These are phyloP conservation scores for Aspergillus cavernicola DNA, from an alignment of 495 filamentous ascomycete species.

Conservation along the genomic window DNA sequence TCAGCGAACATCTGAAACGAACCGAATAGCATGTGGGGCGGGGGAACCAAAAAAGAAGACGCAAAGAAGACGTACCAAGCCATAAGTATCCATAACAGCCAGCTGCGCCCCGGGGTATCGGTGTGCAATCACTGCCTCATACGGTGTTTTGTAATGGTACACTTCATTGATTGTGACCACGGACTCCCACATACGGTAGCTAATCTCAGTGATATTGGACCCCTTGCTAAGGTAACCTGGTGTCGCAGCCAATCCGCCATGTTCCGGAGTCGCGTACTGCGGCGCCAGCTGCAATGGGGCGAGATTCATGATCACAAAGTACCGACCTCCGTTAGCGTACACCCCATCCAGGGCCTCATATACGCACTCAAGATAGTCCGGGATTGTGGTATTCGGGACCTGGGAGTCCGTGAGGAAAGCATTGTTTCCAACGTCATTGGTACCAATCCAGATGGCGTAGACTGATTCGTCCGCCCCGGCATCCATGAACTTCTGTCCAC, in stretches of 20 bases:
- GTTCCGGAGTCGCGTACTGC: slow-evolving; percentile 49
- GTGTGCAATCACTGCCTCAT: slow-evolving; percentile 46
- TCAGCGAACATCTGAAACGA: background rate
- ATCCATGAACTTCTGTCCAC: slow-evolving; percentile 45
- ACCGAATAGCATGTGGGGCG: background rate
- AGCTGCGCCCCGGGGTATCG: slow-evolving; percentile 59
- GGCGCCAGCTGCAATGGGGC: slow-evolving; percentile 60
- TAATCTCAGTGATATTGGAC: slow-evolving; percentile 53
- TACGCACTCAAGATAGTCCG: slow-evolving; percentile 62
- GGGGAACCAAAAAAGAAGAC: background rate
- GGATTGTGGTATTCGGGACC: slow-evolving; percentile 51
- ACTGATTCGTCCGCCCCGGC: slow-evolving; percentile 56
- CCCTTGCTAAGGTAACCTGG: slow-evolving; percentile 60
- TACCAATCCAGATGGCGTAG: slow-evolving; percentile 74
- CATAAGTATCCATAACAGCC: slow-evolving; percentile 62
- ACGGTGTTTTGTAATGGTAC: slow-evolving; percentile 57
- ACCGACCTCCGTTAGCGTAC: slow-evolving; percentile 60
- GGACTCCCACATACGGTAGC: slow-evolving; percentile 58
- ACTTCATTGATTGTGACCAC: slow-evolving; percentile 58
- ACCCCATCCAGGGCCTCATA: slow-evolving; percentile 55
- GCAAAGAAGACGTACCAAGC: slow-evolving; percentile 36
- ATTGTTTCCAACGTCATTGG: slow-evolving; percentile 65
- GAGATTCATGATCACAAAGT: slow-evolving; percentile 66
- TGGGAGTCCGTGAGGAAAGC: slow-evolving; percentile 63
- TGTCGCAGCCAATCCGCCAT: slow-evolving; percentile 47